Evolutionary conservation across 2,329 filamentous ascomycete species (phyloP), one percentile per base, ranked within the genome.

Genomic region (Stylonectria norvegica): DNA sequence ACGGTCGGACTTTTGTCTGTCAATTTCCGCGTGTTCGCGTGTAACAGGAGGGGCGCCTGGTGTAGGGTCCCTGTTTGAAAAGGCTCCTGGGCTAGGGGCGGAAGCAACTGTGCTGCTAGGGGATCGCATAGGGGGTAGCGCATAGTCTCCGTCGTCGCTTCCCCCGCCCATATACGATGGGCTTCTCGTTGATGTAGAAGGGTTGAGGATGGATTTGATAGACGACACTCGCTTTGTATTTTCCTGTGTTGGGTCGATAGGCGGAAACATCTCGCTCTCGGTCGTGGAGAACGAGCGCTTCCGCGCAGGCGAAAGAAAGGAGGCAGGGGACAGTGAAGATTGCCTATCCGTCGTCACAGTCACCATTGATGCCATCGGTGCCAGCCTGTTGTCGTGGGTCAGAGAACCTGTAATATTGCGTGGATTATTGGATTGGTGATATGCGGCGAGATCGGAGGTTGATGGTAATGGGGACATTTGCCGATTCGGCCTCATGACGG

Each of bases 121-220:
- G 8, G 72, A 72, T 40, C 67, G 66, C 23, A 73, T 54, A 3
- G 66, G 65, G 2, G 67, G 67, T 12, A 70, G 53, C 4, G 63
- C 59, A 41, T 69, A 71, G n/a, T 69, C 62, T 6, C 58, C 55
- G 33, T 63, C 60, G 33, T 69, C 56, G 42, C 66, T 59, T 45
- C 69, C 64, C 14, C 45, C 44, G 17, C 52, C 41, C 14, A 44
- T 47, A 7, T 47, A 49, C 15, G 50, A 45, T 16, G 50, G 39
- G 20, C 52, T 53, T 3, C 53, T 53, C n/a, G 51, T 48, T n/a
- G 48, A 49, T 6, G 48, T 54, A 12, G 65, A 55, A 3, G 80
- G 80, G 48, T 89, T 89, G 10, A 90, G 66, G 31, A 89, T 83
- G 5, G 85, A 86, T 49, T 83, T 86, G 46, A 89, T 89, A 3